These are phyloP conservation scores for Vanilla planifolia DNA, from an alignment of 106 monocot species.

Conservation along the genomic window DNA sequence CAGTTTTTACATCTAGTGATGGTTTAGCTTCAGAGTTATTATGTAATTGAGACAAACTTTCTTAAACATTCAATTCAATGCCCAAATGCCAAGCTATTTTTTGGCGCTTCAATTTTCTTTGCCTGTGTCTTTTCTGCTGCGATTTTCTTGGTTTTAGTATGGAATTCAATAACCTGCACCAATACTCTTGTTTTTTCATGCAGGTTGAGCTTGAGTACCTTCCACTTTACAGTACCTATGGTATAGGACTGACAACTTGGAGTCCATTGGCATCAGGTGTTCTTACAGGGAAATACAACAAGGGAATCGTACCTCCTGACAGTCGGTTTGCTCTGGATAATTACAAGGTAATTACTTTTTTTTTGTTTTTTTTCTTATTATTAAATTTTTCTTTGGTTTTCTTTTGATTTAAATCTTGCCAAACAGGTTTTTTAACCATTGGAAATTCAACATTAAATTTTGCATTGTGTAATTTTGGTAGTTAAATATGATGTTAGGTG, in stretches of 20 bases:
- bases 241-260: slow-evolving; percentile 89
- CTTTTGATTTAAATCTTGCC: no score
- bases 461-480: no score
- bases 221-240: slow-evolving; percentile 81
- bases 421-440: no score
- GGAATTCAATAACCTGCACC: no score
- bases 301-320: slow-evolving; percentile 71
- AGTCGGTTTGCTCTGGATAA: slow-evolving; percentile 89
- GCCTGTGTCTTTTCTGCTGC: no score
- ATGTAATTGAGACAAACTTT: neutral
- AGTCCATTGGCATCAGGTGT: slow-evolving; percentile 94
- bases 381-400: no score
- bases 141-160: no score
- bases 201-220: slow-evolving; percentile 89
- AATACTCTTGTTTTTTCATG: slow-evolving; percentile 13
- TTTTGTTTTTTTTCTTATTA: no score
- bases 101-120: neutral
- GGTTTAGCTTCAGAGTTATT: no score
- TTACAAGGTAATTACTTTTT: slow-evolving; percentile 76
- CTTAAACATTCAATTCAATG: neutral
- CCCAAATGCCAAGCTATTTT: neutral
- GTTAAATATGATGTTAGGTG: no score
- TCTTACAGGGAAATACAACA: slow-evolving; percentile 84
- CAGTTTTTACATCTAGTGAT: no score
- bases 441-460: no score